Base-by-base conservation (phyloP, 2,329 filamentous ascomycete genomes). In the Exophiala lecanii-corni region DNA sequence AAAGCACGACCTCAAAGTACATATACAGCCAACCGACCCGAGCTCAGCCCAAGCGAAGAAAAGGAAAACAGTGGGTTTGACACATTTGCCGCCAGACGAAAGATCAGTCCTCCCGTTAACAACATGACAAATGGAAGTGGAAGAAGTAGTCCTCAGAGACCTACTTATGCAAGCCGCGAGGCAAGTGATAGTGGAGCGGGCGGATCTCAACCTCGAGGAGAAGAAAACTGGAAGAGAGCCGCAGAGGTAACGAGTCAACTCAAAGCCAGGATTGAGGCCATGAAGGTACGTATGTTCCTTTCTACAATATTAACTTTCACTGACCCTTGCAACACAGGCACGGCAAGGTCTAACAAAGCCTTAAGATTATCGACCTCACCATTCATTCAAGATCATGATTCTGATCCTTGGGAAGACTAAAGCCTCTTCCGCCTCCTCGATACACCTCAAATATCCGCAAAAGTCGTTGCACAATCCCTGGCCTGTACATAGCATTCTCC, bases 211-310 rank as follows among this genome's bases (percentile, higher is more conserved):
- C 62, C 67, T 12, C 77, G 81, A 35, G 81, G 81, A 1, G 81
- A 82, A 13, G 92, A 98, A 69, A 97, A 89, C 62, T 98, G 92
- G 92, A 94, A 89, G 70, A 76, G 92, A 55, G 92, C 92, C 13
- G 92, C 92, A 2, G 92, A 98, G 70, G 92, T 98, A 45, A 98
- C 92, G 41, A 96, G 89, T 66, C 92, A 96, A 64, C 67, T 98
- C 59, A 98, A 97, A 72, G 89, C 91, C 39, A 81, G 92, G 62
- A 98, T 98, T 65, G 92, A 97, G 72, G 86, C 92, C 73, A 98
- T 98, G 92, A 98, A 97, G 76, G 79, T 76, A 58, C 52, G 70
- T 61, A 32, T 26, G 42, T 15, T 41, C 25, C 3, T 12, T 21
- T n/a, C 15, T 17, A 19, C n/a, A 7, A 4, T 9, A 34, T 30